phyloP scores from a whole-genome alignment of 2,329 filamentous ascomycete genomes.

The Colletotrichum cordylinicola region DNA sequence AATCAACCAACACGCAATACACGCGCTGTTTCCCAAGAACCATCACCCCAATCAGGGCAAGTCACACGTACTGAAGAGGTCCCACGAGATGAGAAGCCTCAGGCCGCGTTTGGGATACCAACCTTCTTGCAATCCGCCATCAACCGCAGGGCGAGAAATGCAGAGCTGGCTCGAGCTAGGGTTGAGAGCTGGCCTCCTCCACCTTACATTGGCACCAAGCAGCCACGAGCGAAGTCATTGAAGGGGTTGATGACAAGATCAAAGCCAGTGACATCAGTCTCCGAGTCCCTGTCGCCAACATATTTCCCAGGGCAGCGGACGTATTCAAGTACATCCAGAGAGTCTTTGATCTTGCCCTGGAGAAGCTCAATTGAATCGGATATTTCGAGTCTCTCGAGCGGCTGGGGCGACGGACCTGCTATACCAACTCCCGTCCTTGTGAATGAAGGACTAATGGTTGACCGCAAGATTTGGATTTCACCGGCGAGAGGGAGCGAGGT shows the following conservation, averaged over 20 bases:
- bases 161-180: background rate
- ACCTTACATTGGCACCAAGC: background rate
- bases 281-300: background rate
- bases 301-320: background rate
- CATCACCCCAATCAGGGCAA: background rate
- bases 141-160: background rate
- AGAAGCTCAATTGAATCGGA: background rate
- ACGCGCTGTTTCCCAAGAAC: background rate
- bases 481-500: background rate
- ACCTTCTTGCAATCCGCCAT: background rate
- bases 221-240: background rate
- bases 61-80: background rate
- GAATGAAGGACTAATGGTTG: background rate
- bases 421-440: background rate
- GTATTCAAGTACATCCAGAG: background rate
- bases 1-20: background rate
- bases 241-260: background rate
- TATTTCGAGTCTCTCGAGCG: background rate
- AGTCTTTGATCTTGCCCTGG: background rate
- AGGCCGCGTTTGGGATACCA: background rate
- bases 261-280: background rate
- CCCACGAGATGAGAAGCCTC: background rate
- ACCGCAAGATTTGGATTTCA: background rate
- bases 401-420: background rate
- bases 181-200: background rate